Percentiles rank a stretch among this genome's conserved stretches.
phyloP scores from a whole-genome alignment of 148 eudicot genomes.

The Spergularia bocconei region DNA sequence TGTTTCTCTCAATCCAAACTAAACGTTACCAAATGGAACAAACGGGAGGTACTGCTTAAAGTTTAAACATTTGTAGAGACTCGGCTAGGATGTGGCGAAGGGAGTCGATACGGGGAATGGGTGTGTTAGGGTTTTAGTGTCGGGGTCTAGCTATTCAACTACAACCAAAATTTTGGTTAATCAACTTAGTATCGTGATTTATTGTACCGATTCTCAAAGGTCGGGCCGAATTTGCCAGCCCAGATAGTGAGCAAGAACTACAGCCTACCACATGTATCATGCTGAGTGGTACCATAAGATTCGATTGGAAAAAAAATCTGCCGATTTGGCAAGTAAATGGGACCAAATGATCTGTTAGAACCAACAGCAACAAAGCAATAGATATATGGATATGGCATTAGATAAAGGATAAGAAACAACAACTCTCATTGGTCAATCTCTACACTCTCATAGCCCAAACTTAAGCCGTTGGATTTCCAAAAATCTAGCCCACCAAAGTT shows the following conservation, averaged over 20 bases:
- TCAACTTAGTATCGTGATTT: too few relatives aligned
- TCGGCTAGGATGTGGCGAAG: too few relatives aligned
- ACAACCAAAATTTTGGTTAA: accelerated
- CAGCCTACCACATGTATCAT: slow-evolving; percentile 24
- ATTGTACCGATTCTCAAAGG: too few relatives aligned
- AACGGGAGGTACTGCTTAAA: too few relatives aligned
- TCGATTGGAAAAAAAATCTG: slow-evolving; percentile 23
- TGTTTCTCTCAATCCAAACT: too few relatives aligned
- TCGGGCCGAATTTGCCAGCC: too few relatives aligned
- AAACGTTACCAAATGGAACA: too few relatives aligned
- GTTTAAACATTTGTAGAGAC: too few relatives aligned
- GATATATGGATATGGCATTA: slow-evolving; percentile 54
- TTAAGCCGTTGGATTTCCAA: slow-evolving; percentile 47
- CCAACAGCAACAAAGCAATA: slow-evolving; percentile 54
- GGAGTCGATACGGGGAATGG: too few relatives aligned
- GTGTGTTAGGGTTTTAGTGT: too few relatives aligned
- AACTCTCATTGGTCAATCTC: slow-evolving; percentile 41
- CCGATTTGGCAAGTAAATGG: slow-evolving; percentile 18
- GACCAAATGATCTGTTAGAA: slow-evolving; percentile 25
- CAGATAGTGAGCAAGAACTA: not conserved
- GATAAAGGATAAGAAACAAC: slow-evolving; percentile 55
- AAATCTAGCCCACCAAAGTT: slow-evolving; percentile 29
- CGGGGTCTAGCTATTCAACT: too few relatives aligned
- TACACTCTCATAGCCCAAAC: slow-evolving; percentile 26
- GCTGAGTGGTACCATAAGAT: slow-evolving; percentile 17